Conservation (phyloP, 2,329 filamentous ascomycete genomes). For the Byssochlamys sp. region DNA sequence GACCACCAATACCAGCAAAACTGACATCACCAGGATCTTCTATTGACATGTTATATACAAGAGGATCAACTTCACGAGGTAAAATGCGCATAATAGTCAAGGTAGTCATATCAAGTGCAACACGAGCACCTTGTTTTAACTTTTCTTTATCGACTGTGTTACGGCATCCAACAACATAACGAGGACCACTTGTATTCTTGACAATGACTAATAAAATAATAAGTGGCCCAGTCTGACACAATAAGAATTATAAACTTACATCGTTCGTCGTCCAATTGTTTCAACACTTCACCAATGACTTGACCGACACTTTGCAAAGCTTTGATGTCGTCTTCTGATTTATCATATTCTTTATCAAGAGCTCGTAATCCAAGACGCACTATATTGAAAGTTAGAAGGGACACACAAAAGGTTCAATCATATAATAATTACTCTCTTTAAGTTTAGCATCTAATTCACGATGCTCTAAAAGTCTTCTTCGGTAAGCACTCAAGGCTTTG, state of each 20-base stretch:
- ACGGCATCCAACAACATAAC: conserved; percentile 95
- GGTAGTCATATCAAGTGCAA: conserved; percentile 97
- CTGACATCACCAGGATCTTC: conserved; percentile 96
- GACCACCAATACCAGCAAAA: conserved; percentile 91
- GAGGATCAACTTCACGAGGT: conserved; percentile 90
- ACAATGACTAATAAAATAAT: conserved; percentile 65
- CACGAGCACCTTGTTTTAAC: conserved; percentile 94
- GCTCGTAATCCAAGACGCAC: conserved; percentile 92
- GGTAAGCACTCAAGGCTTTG: no score
- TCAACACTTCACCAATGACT: conserved; percentile 97
- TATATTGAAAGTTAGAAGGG: no score
- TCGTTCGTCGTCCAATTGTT: conserved; percentile 96
- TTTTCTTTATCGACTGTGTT: conserved; percentile 96
- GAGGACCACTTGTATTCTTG: conserved; percentile 90
- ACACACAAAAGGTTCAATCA: no score
- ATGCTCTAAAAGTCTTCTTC: no score
- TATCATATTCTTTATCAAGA: conserved; percentile 85
- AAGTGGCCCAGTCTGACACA: conserved; percentile 4
- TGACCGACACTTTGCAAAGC: conserved; percentile 96
- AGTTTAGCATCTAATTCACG: no score
- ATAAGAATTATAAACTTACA: conserved; percentile 67
- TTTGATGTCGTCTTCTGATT: conserved; percentile 99
- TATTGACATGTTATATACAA: conserved; percentile 99
- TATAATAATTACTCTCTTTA: no score
- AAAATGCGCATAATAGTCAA: conserved; percentile 99